These are phyloP conservation scores for Drechmeria coniospora DNA, from an alignment of 2,329 filamentous ascomycete genomes.

Conservation along the genomic window DNA sequence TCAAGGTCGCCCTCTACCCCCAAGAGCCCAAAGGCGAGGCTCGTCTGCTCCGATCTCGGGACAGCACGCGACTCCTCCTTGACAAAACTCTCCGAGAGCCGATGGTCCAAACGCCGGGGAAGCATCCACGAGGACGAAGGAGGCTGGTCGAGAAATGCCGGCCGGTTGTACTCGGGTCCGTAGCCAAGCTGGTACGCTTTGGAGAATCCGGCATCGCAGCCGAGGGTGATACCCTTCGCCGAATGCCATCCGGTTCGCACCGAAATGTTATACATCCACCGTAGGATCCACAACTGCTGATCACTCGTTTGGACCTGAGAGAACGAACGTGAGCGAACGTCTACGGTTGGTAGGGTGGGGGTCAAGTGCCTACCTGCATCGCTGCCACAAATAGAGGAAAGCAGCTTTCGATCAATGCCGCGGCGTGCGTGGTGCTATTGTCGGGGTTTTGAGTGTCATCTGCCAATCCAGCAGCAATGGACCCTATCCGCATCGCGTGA, in stretches of 20 bases:
- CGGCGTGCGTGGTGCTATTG: constrained; percentile 64
- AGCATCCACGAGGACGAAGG: constrained; percentile 30
- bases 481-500: constrained; percentile 61
- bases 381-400: constrained; percentile 79
- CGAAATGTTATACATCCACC: constrained; percentile 58
- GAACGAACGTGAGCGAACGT: not conserved
- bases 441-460: constrained; percentile 37
- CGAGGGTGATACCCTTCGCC: constrained; percentile 63
- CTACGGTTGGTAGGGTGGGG: not conserved
- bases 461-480: constrained; percentile 59
- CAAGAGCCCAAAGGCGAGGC: constrained; percentile 66
- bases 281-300: constrained; percentile 67
- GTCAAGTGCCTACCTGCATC: constrained; percentile 38
- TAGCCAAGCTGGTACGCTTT: constrained; percentile 56
- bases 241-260: constrained; percentile 79
- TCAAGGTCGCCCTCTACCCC: constrained; percentile 64
- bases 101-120: constrained; percentile 33
- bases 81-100: constrained; percentile 30
- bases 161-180: constrained; percentile 57
- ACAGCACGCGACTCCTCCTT: constrained; percentile 34
- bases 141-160: constrained; percentile 19
- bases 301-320: constrained; percentile 33
- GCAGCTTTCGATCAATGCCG: constrained; percentile 66
- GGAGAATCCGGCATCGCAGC: constrained; percentile 74
- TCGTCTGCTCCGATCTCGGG: constrained; percentile 46